Evolutionary conservation across 2,329 filamentous ascomycete species (phyloP), one percentile per base, ranked within the genome.

Genomic region (Aspergillus unguis): DNA sequence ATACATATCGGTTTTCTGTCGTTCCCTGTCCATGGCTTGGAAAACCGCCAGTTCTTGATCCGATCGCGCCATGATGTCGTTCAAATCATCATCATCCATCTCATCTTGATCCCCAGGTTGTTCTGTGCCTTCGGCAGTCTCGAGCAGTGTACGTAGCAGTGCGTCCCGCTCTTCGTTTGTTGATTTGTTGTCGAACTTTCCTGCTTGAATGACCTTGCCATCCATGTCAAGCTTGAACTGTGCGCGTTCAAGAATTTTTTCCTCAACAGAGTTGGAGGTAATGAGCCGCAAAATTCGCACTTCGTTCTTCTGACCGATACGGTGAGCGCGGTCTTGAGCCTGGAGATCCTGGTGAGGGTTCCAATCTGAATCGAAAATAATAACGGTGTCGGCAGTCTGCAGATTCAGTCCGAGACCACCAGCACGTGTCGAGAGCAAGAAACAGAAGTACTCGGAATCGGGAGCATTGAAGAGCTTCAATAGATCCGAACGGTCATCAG

Each of bases 351-450:
- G 94, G 70, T 97, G 92, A 69, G 94, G 94, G 73, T 99, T 99
- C 94, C 94, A 99, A 77, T 99, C 94, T 0, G 94, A 99, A 69
- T 99, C 94, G 75, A 96, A 99, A 67, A 99, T 99, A 73, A 99
- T 96, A 76, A 99, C 94, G 1, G 94, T 99, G 73, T 99, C 94
- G 38, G 94, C 94, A 42, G 92, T 96, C 74, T 99, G 94, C 71
- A 99, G 73, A 67, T 99, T 99, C 61, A 99, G 82, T 81, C 94
- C 94, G 8, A 99, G 82, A 83, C 94, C 94, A 86, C 94, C 94
- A 57, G 94, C 94, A 79, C 94, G 92, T 26, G 94, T 99, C 3
- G 94, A 99, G n/a, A 99, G 83, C 71, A 99, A 75, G 79, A 99
- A 99, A 76, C 95, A 95, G 73, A 97, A 96, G 73, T 96, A 97